A percentile compares a stretch with the other conserved stretches of the same genome.
Evolutionary conservation across 495 filamentous ascomycete species (phyloP).

Genomic region (Friedmanniomyces endolithicus): DNA sequence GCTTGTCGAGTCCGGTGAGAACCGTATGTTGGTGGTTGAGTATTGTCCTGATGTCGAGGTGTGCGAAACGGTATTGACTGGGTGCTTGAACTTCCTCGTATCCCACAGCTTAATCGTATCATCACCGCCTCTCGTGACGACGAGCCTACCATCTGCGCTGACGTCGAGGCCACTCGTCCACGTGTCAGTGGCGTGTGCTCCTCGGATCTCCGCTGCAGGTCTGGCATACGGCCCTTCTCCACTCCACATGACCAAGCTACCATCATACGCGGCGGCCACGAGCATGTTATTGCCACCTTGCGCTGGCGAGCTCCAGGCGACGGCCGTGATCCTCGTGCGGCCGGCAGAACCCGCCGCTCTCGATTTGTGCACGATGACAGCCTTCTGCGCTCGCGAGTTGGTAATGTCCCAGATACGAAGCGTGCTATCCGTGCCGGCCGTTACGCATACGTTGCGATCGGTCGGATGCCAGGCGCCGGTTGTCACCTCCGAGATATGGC

Average conservation of each 20-base stretch:
- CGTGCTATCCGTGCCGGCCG: conserved; percentile 85
- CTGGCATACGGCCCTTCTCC: conserved; percentile 79
- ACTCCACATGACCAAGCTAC: conserved; percentile 80
- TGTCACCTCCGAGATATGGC: conserved; percentile 81
- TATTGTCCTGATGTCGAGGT: conserved; percentile 72
- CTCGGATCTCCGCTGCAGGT: conserved; percentile 71
- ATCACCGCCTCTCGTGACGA: conserved; percentile 82
- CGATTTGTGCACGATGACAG: conserved; percentile 91
- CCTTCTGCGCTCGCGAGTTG: conserved; percentile 70
- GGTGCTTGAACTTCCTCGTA: conserved; percentile 85
- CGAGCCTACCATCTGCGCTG: conserved; percentile 76
- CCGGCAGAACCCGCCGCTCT: conserved; percentile 73
- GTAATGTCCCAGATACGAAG: conserved; percentile 94
- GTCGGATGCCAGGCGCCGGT: conserved; percentile 80
- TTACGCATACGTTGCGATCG: conserved; percentile 69
- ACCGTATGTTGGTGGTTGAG: conserved; percentile 73
- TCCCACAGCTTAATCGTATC: conserved; percentile 84
- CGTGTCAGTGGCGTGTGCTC: conserved; percentile 70
- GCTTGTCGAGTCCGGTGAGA: conserved; percentile 67
- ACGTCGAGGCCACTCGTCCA: conserved; percentile 94
- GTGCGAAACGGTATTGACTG: conserved; percentile 66
- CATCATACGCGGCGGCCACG: conserved; percentile 77
- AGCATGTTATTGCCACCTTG: conserved; percentile 71
- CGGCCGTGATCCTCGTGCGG: conserved; percentile 82
- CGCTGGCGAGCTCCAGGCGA: conserved; percentile 69